Conservation (phyloP, 768 basidiomycete genomes). For the Crepidotus variabilis region DNA sequence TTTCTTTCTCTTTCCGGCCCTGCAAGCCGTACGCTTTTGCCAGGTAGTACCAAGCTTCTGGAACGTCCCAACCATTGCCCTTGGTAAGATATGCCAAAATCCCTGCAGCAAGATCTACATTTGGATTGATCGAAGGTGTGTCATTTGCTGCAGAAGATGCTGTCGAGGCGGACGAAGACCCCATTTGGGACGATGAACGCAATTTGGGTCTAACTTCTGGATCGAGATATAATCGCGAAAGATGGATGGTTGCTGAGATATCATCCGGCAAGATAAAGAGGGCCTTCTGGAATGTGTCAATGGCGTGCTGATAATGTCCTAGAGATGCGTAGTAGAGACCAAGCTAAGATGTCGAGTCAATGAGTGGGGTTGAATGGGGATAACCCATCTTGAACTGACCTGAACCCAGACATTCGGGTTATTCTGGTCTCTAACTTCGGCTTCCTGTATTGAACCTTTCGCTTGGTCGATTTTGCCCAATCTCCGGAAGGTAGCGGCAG, state of each 20-base stretch:
- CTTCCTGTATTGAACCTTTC: constrained; percentile 90
- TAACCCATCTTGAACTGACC: constrained; percentile 39
- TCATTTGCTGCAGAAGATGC: constrained; percentile 11
- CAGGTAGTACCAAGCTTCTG: constrained; percentile 94
- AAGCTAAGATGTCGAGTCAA: constrained; percentile 39
- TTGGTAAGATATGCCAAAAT: constrained; percentile 74
- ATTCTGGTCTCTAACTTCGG: constrained; percentile 81
- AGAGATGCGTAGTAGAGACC: constrained; percentile 69
- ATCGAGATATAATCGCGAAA: constrained; percentile 71
- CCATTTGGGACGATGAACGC: neutral
- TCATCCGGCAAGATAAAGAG: constrained; percentile 84
- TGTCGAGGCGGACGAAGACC: constrained; percentile 9
- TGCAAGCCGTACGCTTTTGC: constrained; percentile 78
- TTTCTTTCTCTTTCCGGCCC: constrained; percentile 64
- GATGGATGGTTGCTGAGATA: constrained; percentile 72
- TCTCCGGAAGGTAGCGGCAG: constrained; percentile 89
- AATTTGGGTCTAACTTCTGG: constrained; percentile 13
- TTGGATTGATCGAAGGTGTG: constrained; percentile 19
- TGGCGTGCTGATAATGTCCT: constrained; percentile 55
- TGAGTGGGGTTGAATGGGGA: neutral
- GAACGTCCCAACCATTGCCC: constrained; percentile 83
- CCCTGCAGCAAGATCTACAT: constrained; percentile 80
- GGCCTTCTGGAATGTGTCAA: constrained; percentile 81
- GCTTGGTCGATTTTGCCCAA: constrained; percentile 88
- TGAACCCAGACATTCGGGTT: constrained; percentile 95